Evolutionary conservation across 345 rosid genomes (phyloP).

Genomic region (Schrenkiella parvula): DNA sequence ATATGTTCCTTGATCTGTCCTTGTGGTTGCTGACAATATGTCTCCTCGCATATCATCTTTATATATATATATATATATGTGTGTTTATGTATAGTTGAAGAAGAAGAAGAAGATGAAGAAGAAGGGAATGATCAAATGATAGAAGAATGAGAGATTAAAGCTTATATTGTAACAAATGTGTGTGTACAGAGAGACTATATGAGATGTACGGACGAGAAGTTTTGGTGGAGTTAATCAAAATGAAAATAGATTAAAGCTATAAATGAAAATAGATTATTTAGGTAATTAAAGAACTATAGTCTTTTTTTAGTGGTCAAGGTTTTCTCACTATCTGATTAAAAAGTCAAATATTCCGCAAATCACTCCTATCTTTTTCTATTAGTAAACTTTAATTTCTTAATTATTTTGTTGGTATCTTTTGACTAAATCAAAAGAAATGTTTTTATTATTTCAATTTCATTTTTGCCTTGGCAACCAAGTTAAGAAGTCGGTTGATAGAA

Average conservation of each 20-base stretch:
- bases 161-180: constrained; percentile 11
- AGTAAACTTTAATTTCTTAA: neutral
- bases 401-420: constrained; percentile 19
- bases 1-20: constrained; percentile 24
- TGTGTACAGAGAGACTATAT: constrained; percentile 1
- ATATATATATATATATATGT: neutral
- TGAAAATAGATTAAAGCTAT: too few relatives aligned
- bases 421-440: constrained; percentile 20
- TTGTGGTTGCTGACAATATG: constrained; percentile 29
- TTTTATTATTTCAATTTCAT: too few relatives aligned
- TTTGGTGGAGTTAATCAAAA: neutral
- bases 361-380: constrained; percentile 6
- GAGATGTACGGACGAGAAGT: constrained; percentile 25
- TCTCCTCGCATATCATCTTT: constrained; percentile 34
- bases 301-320: constrained; percentile 6
- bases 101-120: constrained; percentile 5
- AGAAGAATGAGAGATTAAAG: neutral
- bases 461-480: too few relatives aligned
- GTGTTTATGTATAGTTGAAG: neutral
- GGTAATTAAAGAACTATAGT: neutral
- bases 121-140: constrained; percentile 17
- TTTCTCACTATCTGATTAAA: neutral
- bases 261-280: constrained; percentile 12
- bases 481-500: too few relatives aligned
- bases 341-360: constrained; percentile 23